A percentile compares a stretch with the other conserved stretches of the same genome.
These are phyloP conservation scores for Solanum lycopersicoides DNA, from an alignment of 257 asterid species.

Conservation along the genomic window DNA sequence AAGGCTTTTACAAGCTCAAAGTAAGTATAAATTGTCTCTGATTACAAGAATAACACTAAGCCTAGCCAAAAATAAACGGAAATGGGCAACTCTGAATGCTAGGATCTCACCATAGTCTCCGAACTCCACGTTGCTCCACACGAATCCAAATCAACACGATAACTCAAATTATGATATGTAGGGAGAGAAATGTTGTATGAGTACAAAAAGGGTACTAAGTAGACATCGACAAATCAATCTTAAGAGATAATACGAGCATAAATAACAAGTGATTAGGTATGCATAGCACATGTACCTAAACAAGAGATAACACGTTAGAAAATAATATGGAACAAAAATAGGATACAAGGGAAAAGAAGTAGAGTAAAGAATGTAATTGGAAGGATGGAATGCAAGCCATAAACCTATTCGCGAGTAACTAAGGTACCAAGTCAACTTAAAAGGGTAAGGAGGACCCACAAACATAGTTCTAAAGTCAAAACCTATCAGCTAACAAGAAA, in stretches of 20 bases:
- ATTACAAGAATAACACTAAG: background rate
- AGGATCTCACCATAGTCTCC: background rate
- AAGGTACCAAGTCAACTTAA: background rate
- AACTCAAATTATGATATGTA: background rate
- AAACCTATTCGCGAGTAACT: background rate
- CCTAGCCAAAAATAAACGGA: background rate
- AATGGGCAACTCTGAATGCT: no score
- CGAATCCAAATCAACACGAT: background rate
- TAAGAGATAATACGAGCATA: background rate
- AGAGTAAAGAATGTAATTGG: background rate
- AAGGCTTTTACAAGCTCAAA: background rate
- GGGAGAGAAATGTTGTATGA: background rate
- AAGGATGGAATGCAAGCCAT: background rate
- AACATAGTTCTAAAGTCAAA: background rate
- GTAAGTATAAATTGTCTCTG: no score
- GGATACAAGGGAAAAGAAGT: background rate
- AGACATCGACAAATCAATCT: no score
- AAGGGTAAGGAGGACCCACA: background rate
- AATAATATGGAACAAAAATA: no score
- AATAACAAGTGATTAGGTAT: no score
- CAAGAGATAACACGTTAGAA: background rate
- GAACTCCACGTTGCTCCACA: background rate
- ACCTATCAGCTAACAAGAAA: background rate
- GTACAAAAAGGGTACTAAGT: background rate
- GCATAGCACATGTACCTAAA: background rate